phyloP scores from a whole-genome alignment of 2,329 filamentous ascomycete genomes.

The Sporothrix phasma region DNA sequence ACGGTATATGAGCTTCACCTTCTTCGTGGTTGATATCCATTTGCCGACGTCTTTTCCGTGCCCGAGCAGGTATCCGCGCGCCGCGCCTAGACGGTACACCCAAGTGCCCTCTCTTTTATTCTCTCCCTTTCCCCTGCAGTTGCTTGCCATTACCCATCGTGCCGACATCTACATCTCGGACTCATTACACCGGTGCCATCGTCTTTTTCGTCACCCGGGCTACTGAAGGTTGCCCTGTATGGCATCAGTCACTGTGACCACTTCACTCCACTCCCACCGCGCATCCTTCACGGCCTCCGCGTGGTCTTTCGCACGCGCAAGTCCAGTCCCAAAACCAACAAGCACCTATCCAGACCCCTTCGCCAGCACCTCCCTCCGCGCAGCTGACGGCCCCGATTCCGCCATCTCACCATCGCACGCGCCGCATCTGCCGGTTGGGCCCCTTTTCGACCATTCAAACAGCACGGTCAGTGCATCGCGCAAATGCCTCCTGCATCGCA shows the following conservation, averaged over 20 bases:
- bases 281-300: constrained; percentile 22
- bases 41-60: background rate
- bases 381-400: background rate
- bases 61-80: background rate
- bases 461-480: constrained; percentile 9
- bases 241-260: constrained; percentile 31
- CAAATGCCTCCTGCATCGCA: constrained; percentile 23
- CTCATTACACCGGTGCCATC: background rate
- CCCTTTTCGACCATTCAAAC: constrained; percentile 18
- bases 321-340: constrained; percentile 13
- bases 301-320: constrained; percentile 14
- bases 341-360: background rate
- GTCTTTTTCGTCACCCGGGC: background rate
- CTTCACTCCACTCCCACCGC: constrained; percentile 21
- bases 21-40: too few relatives aligned
- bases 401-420: constrained; percentile 4
- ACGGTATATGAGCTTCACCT: too few relatives aligned
- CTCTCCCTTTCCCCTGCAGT: background rate
- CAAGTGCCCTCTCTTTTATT: background rate
- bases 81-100: too few relatives aligned
- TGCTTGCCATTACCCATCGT: too few relatives aligned
- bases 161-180: background rate
- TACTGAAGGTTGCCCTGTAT: constrained; percentile 18
- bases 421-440: constrained; percentile 4
- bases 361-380: constrained; percentile 4